Evolutionary conservation across 2,329 filamentous ascomycete genomes (phyloP), one percentile per base, ranked within the genome.

Genomic region (Berkeleyomyces rouxiae): DNA sequence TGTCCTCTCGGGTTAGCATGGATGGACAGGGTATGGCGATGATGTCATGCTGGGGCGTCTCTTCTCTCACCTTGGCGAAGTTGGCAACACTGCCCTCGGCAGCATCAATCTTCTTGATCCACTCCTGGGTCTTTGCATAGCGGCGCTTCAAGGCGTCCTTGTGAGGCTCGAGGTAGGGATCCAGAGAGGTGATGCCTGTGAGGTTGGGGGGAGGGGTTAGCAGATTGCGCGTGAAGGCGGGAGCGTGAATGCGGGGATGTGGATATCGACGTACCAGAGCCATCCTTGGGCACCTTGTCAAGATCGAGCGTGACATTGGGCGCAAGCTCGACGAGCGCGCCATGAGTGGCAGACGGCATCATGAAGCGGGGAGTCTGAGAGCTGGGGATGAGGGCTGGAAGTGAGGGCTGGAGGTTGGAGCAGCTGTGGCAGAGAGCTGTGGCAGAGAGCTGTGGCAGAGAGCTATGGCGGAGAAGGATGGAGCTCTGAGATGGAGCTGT

Each of bases 111-210:
- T 77, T 85, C 71, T 87, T 83, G 70, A 96, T 88, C 93, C 92
- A 97, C 64, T 87, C 78, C 69, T 95, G 85, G 9, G 91, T 84
- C 71, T 88, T 89, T 64, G 81, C 75, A 74, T 86, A 96, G 70
- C 93, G 84, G 65, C 83, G 81, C 72, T 83, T 85, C 67, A 99
- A 78, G 40, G 85, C 77, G 62, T 86, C 88, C 69, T 84, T 82
- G 78, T 95, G 96, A 3, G 93, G 92, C 61, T 83, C 82, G 61
- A 99, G 83, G 82, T 86, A 97, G 55, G 91, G 90, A 71, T 99
- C 93, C 64, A 97, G 80, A 72, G 88, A 77, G 67, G 95, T 75
- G 61, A 96, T 90, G 68, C 92, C 93, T 95, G 71, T 49, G 40
- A 36, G 47, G 13, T 16, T 13, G 7, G 36, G 23, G 23, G 23